Conservation (phyloP, 2,329 filamentous ascomycete species). For the Diatrype stigma region DNA sequence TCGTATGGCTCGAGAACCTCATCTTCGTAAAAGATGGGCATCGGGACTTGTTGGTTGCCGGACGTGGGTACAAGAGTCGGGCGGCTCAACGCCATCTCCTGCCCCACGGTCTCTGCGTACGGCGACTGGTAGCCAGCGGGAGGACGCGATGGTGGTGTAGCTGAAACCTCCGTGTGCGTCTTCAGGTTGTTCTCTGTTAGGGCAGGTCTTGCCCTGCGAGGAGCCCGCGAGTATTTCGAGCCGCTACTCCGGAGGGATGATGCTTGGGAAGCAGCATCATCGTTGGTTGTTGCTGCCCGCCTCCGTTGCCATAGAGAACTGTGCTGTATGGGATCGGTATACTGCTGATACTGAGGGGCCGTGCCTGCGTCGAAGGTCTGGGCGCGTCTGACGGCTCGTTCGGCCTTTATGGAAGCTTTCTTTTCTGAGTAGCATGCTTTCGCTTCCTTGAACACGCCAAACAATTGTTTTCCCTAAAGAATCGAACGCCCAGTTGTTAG, state of each 20-base stretch:
- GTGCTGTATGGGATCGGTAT: no score
- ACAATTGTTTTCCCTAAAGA: constrained; percentile 90
- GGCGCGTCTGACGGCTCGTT: constrained; percentile 55
- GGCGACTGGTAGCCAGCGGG: constrained; percentile 35
- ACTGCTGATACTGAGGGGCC: constrained; percentile 26
- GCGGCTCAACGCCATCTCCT: constrained; percentile 40
- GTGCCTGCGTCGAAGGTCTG: constrained; percentile 47
- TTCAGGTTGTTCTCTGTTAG: constrained; percentile 52
- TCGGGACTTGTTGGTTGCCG: background rate
- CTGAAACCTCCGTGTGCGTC: constrained; percentile 49
- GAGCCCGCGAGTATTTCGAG: constrained; percentile 32
- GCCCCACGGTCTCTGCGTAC: constrained; percentile 40
- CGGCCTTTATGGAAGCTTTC: constrained; percentile 74
- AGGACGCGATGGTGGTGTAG: constrained; percentile 40
- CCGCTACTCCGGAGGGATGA: constrained; percentile 40
- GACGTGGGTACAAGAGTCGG: constrained; percentile 28
- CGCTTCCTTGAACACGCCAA: constrained; percentile 89
- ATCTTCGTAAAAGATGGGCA: constrained; percentile 13
- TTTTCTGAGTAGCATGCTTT: constrained; percentile 83
- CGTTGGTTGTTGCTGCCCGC: constrained; percentile 24
- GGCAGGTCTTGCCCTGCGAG: constrained; percentile 32
- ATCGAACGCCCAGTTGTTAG: constrained; percentile 10
- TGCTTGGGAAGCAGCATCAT: constrained; percentile 32
- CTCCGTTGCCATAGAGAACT: no score
- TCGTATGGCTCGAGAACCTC: constrained; percentile 6